These are phyloP conservation scores for Scheffersomyces parashehatae DNA, from an alignment of 1,139 yeast genomes.

Conservation along the genomic window DNA sequence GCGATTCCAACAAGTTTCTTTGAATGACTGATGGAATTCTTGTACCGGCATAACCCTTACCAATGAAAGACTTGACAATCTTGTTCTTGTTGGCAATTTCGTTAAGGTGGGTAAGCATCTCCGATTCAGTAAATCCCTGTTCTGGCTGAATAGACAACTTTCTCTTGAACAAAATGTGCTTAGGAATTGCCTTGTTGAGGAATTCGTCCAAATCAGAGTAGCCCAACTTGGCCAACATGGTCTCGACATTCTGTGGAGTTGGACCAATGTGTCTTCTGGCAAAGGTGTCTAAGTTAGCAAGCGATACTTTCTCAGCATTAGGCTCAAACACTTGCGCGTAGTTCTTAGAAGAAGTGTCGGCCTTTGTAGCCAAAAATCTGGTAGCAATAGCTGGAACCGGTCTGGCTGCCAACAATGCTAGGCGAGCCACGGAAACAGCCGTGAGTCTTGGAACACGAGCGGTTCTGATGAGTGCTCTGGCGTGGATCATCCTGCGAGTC, in stretches of 20 bases:
- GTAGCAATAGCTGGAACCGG: neutral
- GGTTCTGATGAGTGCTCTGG: slow-evolving; percentile 7
- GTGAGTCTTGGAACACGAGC: slow-evolving; percentile 5
- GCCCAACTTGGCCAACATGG: slow-evolving; percentile 69
- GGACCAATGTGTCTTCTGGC: slow-evolving; percentile 93
- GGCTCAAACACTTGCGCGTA: slow-evolving; percentile 44
- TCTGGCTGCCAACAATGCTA: neutral
- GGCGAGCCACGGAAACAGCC: neutral
- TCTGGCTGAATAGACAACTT: slow-evolving; percentile 63
- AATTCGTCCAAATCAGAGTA: slow-evolving; percentile 70
- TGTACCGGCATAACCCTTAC: slow-evolving; percentile 94
- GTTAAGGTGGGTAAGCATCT: slow-evolving; percentile 70
- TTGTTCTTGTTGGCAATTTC: slow-evolving; percentile 75
- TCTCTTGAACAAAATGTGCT: slow-evolving; percentile 68
- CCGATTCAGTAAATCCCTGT: slow-evolving; percentile 76
- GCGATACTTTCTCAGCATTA: slow-evolving; percentile 24
- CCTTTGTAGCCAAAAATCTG: slow-evolving; percentile 27
- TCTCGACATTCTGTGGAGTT: slow-evolving; percentile 55
- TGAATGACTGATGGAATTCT: slow-evolving; percentile 88
- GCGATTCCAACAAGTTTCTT: slow-evolving; percentile 87
- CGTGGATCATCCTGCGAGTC: slow-evolving; percentile 6
- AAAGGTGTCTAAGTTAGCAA: slow-evolving; percentile 70
- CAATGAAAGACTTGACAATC: slow-evolving; percentile 73
- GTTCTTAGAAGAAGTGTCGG: slow-evolving; percentile 49
- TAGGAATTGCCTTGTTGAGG: slow-evolving; percentile 73